These are phyloP conservation scores for Echeveria elegans DNA, from an alignment of 164 flowering plant species.

Conservation along the genomic window DNA sequence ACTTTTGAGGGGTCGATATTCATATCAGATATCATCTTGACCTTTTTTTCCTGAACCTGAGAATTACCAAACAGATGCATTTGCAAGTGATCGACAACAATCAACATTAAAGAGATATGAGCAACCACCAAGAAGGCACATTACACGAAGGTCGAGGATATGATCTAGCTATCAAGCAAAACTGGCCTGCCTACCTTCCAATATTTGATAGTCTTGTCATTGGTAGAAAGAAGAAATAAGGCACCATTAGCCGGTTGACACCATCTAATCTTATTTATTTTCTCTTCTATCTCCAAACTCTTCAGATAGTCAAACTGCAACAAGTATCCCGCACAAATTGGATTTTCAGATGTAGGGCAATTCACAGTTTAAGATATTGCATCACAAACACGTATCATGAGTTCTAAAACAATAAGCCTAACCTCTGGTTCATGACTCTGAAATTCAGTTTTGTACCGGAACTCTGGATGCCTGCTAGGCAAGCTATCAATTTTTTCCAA, in stretches of 20 bases:
- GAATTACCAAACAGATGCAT: constrained; percentile 8
- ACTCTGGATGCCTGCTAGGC: background rate
- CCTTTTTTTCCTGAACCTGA: constrained; percentile 97
- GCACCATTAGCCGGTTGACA: constrained; percentile 95
- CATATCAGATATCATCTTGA: constrained; percentile 78
- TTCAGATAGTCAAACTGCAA: constrained; percentile 96
- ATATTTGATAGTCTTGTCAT: constrained; percentile 92
- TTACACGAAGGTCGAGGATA: background rate
- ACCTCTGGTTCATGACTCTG: background rate
- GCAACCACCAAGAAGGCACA: background rate
- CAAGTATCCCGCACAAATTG: background rate
- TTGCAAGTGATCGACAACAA: background rate
- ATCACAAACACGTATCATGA: background rate
- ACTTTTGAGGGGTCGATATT: constrained; percentile 66
- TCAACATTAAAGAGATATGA: background rate
- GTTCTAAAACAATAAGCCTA: background rate
- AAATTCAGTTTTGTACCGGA: background rate
- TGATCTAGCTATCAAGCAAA: background rate
- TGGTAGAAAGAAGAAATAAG: constrained; percentile 87
- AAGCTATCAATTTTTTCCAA: background rate
- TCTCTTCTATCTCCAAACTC: constrained; percentile 99
- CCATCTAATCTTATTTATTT: constrained; percentile 98
- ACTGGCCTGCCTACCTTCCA: constrained; percentile 66
- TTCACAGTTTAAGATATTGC: background rate
- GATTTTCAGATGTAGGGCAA: background rate